Evolutionary conservation across 129 eudicot species (phyloP).

Genomic region (Sambucus nigra): DNA sequence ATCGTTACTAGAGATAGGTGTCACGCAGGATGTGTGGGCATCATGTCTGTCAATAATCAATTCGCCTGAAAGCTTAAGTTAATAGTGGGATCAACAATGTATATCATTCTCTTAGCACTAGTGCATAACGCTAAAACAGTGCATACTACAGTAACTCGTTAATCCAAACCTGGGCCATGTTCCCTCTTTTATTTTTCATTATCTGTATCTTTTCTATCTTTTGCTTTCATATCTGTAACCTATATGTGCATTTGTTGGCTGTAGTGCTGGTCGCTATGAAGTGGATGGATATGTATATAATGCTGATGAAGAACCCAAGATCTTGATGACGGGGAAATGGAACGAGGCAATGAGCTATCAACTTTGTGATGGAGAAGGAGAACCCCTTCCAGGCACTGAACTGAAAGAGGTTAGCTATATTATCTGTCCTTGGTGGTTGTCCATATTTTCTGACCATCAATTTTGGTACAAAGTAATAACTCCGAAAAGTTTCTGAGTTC

Average conservation of each 20-base stretch:
- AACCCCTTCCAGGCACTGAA: slow-evolving; percentile 78
- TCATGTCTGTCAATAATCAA: too few species aligned
- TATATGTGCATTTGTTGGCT: too few species aligned
- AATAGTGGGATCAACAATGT: too few species aligned
- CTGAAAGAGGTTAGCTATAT: slow-evolving; percentile 66
- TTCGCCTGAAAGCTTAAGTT: too few species aligned
- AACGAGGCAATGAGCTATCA: slow-evolving; percentile 80
- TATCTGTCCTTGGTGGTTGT: neutral
- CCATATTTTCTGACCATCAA: neutral
- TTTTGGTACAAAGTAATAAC: too few species aligned
- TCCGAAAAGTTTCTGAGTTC: too few species aligned
- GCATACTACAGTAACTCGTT: too few species aligned
- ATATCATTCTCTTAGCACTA: too few species aligned
- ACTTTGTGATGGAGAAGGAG: slow-evolving; percentile 91
- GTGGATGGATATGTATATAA: slow-evolving; percentile 93
- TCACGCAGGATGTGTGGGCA: too few species aligned
- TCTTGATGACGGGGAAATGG: slow-evolving; percentile 98
- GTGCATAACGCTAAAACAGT: too few species aligned
- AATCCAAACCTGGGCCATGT: too few species aligned
- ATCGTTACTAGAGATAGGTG: too few species aligned
- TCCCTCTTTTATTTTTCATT: neutral
- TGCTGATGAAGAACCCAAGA: slow-evolving; percentile 84
- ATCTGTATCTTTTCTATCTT: neutral
- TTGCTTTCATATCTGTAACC: slow-evolving; percentile 2
- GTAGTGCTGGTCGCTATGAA: slow-evolving; percentile 88